Percentiles rank a stretch among this genome's conserved stretches.
Conservation (phyloP, 139 green algal species). For the Chlamydomonas sp. region DNA sequence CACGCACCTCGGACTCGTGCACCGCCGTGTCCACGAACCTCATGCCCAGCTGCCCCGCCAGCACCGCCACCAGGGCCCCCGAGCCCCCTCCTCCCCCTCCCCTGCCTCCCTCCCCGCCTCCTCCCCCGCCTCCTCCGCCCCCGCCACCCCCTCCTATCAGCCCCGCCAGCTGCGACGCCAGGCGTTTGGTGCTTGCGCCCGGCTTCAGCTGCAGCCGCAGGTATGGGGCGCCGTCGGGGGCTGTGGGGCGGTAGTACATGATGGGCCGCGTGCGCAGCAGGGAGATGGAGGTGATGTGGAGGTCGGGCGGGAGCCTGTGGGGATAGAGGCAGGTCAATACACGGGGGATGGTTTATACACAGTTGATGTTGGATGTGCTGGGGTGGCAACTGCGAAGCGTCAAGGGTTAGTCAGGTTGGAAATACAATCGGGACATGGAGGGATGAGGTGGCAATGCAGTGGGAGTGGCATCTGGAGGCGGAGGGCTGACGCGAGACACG, state of each 20-base stretch:
- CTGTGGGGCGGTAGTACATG: slow-evolving; percentile 73
- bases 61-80: not conserved
- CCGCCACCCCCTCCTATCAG: slow-evolving; percentile 23
- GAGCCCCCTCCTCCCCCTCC: not conserved
- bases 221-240: slow-evolving; percentile 38
- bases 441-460: no score
- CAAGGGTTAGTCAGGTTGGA: no score
- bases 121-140: slow-evolving; percentile 29
- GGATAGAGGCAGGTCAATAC: not conserved
- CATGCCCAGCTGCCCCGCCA: slow-evolving; percentile 10
- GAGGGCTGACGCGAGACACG: no score
- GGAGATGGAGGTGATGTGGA: slow-evolving; percentile 44
- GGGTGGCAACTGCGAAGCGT: not conserved
- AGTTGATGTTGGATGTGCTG: not conserved
- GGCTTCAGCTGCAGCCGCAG: slow-evolving; percentile 42
- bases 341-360: not conserved
- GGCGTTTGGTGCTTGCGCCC: not conserved
- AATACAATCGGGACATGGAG: no score
- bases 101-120: slow-evolving; percentile 19
- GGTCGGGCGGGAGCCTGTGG: slow-evolving; percentile 54
- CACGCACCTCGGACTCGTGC: slow-evolving; percentile 11
- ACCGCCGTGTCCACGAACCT: slow-evolving; percentile 7
- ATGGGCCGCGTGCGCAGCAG: slow-evolving; percentile 53
- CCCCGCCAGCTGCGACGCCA: not conserved
- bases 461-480: no score